phyloP scores from a whole-genome alignment of 495 filamentous ascomycete species.

The Hypoxylon trugodes region DNA sequence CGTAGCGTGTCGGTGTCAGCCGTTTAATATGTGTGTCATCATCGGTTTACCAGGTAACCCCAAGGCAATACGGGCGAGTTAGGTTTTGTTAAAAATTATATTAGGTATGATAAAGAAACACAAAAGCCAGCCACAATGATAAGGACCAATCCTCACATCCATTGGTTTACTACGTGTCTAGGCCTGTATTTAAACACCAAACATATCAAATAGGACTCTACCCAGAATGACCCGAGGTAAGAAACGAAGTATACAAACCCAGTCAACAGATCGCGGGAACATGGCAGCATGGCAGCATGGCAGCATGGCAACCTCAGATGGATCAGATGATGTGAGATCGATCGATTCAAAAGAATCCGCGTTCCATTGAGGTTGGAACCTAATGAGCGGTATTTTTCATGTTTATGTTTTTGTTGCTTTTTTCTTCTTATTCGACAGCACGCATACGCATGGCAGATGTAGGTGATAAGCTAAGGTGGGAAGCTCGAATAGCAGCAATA shows the following conservation, averaged over 20 bases:
- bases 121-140: conserved; percentile 3
- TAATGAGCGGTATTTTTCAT: not conserved
- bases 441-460: not conserved
- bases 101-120: conserved; percentile 10
- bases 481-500: conserved; percentile 16
- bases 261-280: not conserved
- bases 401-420: not conserved
- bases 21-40: conserved; percentile 24
- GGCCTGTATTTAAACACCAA: not conserved
- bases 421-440: not conserved
- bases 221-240: not conserved
- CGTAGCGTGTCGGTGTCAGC: conserved; percentile 25
- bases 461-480: not conserved
- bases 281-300: too few species aligned
- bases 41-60: conserved; percentile 33
- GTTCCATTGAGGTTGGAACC: conserved; percentile 30
- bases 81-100: not conserved
- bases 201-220: not conserved
- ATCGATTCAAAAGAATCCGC: conserved; percentile 34
- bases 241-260: not conserved
- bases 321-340: conserved; percentile 27
- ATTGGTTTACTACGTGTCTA: not conserved
- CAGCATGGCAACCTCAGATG: not conserved
- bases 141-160: not conserved
- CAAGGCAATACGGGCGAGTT: not conserved